Conservation (phyloP, 768 basidiomycete species). For the Boletus reticulatus region DNA sequence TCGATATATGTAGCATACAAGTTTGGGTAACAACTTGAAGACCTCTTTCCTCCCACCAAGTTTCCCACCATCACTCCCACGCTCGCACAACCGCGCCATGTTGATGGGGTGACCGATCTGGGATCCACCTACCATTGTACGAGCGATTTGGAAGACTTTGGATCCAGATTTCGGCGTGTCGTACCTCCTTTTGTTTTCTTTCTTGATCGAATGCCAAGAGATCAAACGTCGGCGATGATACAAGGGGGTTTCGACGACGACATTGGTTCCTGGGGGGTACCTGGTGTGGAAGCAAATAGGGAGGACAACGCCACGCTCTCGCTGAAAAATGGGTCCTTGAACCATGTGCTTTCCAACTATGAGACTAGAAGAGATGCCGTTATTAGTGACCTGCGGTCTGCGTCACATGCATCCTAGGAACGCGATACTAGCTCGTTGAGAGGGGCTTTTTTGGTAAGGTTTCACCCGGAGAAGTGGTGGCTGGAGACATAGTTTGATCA, state of each 20-base stretch:
- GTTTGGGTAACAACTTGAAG: too few relatives aligned
- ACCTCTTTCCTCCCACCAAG: too few relatives aligned
- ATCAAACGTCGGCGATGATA: neutral
- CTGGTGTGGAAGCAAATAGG: neutral
- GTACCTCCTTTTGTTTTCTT: neutral
- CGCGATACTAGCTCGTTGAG: neutral
- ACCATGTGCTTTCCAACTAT: neutral
- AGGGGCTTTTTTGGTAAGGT: neutral
- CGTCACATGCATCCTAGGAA: neutral
- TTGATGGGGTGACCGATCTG: neutral
- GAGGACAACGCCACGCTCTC: neutral
- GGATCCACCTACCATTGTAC: neutral
- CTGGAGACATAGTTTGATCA: constrained; percentile 3
- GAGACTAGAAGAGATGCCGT: neutral
- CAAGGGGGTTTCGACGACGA: too few relatives aligned
- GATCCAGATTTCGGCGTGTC: constrained; percentile 1
- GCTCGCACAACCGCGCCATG: constrained; percentile 8
- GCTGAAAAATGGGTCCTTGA: neutral
- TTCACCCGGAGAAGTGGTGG: neutral
- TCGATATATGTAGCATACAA: too few relatives aligned
- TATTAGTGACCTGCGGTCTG: neutral
- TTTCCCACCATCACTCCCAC: constrained; percentile 9
- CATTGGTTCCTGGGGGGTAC: neutral
- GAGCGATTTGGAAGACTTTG: neutral
- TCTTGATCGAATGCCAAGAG: neutral